Evolutionary conservation across 208 protist genomes (phyloP).

Genomic region (Leishmania tarentolae): DNA sequence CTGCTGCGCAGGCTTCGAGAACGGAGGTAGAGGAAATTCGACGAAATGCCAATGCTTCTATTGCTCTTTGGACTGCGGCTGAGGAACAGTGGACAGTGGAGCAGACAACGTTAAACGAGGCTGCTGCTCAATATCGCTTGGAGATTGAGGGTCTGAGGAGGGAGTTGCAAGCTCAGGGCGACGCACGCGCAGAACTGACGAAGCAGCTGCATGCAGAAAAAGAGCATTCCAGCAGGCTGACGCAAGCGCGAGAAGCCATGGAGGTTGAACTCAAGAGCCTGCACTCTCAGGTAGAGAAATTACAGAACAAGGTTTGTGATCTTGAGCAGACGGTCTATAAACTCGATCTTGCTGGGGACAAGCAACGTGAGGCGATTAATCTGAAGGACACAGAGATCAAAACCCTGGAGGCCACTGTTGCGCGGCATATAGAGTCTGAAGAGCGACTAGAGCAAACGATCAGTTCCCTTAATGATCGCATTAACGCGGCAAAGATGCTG

Average conservation of each 20-base stretch:
- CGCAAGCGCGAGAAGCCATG: conserved; percentile 19
- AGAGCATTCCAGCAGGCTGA: conserved; percentile 36
- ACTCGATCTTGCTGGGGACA: conserved; percentile 63
- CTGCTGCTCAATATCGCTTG: conserved; percentile 28
- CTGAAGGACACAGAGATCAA: conserved; percentile 81
- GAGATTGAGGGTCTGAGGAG: conserved; percentile 15
- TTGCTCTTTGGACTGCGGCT: conserved; percentile 73
- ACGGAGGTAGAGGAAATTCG: conserved; percentile 72
- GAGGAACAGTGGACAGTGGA: conserved; percentile 79
- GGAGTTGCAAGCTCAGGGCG: conserved; percentile 15
- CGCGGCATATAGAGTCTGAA: conserved; percentile 45
- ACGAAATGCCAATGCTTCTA: conserved; percentile 64
- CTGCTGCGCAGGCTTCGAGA: conserved; percentile 35
- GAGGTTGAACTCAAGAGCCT: conserved; percentile 47
- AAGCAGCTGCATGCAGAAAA: conserved; percentile 41
- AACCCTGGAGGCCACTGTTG: conserved; percentile 49
- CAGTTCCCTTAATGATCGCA: conserved; percentile 66
- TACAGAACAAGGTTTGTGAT: conserved; percentile 64
- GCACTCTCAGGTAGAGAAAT: conserved; percentile 49
- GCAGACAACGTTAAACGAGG: conserved; percentile 53
- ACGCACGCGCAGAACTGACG: conserved; percentile 22
- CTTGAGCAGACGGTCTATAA: conserved; percentile 74
- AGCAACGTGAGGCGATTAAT: conserved; percentile 63
- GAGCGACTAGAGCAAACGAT: conserved; percentile 73
- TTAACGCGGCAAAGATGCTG: conserved; percentile 73